Percentiles rank a stretch among this genome's conserved stretches.
Evolutionary conservation across 768 basidiomycete species (phyloP).

Genomic region (Ramaria sp.): DNA sequence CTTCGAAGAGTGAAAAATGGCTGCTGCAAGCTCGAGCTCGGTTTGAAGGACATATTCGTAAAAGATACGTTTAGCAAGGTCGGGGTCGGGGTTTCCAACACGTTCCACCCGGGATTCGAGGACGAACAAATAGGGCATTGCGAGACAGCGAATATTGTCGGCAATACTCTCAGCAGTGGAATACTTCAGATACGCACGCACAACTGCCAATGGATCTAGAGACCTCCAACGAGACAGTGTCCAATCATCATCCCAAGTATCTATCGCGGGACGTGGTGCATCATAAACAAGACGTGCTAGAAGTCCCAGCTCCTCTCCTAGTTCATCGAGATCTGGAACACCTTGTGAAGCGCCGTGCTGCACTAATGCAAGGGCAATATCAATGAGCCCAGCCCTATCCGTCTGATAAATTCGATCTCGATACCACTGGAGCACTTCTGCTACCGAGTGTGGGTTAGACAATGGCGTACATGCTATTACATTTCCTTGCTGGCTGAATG

Average conservation of each 20-base stretch:
- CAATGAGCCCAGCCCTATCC: constrained; percentile 59
- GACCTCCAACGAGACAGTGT: constrained; percentile 62
- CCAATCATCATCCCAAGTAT: constrained; percentile 45
- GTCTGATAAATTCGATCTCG: constrained; percentile 33
- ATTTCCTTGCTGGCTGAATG: constrained; percentile 20
- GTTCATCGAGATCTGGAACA: constrained; percentile 64
- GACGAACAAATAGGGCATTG: constrained; percentile 89
- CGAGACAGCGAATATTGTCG: constrained; percentile 59
- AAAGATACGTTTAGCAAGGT: constrained; percentile 51
- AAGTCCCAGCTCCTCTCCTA: constrained; percentile 87
- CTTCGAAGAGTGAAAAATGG: constrained; percentile 86
- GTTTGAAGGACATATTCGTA: constrained; percentile 63
- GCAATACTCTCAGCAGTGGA: constrained; percentile 59
- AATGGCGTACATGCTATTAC: constrained; percentile 1
- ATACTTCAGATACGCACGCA: constrained; percentile 65
- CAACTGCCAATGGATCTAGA: constrained; percentile 52
- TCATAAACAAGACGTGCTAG: constrained; percentile 85
- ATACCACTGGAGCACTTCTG: constrained; percentile 69
- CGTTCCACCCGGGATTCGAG: constrained; percentile 84
- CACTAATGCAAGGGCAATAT: constrained; percentile 64
- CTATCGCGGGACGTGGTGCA: constrained; percentile 33
- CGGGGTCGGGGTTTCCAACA: constrained; percentile 55
- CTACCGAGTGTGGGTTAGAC: constrained; percentile 18
- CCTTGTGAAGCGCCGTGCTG: constrained; percentile 83
- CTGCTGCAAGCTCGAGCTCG: constrained; percentile 54